A percentile compares a stretch with the other conserved stretches of the same genome.
Conservation (phyloP, 495 filamentous ascomycete genomes). For the Oidiodendron maius region DNA sequence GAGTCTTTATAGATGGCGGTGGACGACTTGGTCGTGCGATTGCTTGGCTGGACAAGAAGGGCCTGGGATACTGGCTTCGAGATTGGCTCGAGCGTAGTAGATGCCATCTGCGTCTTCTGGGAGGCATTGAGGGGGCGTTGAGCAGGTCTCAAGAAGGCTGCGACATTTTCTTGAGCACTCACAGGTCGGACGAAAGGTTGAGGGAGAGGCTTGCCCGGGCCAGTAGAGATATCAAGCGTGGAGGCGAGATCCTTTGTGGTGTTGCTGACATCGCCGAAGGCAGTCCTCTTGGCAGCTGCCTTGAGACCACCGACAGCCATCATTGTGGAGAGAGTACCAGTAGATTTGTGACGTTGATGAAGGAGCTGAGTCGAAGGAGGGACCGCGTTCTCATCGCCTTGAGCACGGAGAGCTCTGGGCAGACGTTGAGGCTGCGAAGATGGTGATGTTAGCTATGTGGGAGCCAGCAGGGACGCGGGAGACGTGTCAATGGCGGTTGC, state of each 20-base stretch:
- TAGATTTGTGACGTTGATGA: constrained; percentile 80
- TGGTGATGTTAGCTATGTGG: too few relatives aligned
- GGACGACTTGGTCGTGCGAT: constrained; percentile 53
- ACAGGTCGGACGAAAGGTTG: constrained; percentile 17
- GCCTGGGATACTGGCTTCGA: not conserved
- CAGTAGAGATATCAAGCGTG: constrained; percentile 43
- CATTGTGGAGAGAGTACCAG: constrained; percentile 56
- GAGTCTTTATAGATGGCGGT: constrained; percentile 64
- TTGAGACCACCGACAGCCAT: constrained; percentile 52
- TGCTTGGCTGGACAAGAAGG: constrained; percentile 22
- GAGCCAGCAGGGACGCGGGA: too few relatives aligned
- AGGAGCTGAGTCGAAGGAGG: constrained; percentile 52
- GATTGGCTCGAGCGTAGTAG: constrained; percentile 1
- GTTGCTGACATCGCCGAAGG: constrained; percentile 78
- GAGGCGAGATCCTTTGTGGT: constrained; percentile 43
- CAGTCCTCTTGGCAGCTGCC: constrained; percentile 64
- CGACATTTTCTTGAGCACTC: constrained; percentile 26
- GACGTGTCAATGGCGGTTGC: not conserved
- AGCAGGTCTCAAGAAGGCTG: constrained; percentile 52
- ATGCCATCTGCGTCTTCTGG: constrained; percentile 31
- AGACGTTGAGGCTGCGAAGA: constrained; percentile 65
- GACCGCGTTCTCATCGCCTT: constrained; percentile 67
- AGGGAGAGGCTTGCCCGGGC: constrained; percentile 39
- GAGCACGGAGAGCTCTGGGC: constrained; percentile 50
- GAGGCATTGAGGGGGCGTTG: constrained; percentile 53